These are phyloP conservation scores for Picea glauca DNA, from an alignment of 75 land plant species.

Conservation along the genomic window DNA sequence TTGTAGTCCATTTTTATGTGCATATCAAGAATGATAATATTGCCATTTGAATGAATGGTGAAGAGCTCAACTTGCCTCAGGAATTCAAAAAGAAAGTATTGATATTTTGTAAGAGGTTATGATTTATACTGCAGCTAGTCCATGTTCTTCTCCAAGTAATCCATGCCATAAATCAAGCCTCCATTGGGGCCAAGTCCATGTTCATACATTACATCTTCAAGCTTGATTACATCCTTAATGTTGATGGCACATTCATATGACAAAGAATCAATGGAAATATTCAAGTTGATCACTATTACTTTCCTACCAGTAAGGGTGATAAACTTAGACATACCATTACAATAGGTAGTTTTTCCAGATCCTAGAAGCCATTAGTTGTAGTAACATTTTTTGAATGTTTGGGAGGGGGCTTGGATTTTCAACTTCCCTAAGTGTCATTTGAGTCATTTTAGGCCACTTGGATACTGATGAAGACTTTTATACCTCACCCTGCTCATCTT, in stretches of 20 bases:
- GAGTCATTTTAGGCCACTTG: constrained; percentile 19
- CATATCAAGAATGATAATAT: constrained; percentile 71
- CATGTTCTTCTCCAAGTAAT: constrained; percentile 92
- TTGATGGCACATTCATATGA: constrained; percentile 97
- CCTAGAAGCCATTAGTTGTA: constrained; percentile 13
- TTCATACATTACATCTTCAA: constrained; percentile 91
- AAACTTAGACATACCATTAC: constrained; percentile 96
- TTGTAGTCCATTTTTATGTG: constrained; percentile 70
- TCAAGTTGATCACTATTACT: constrained; percentile 89
- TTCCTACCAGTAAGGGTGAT: constrained; percentile 93
- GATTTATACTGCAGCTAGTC: constrained; percentile 87
- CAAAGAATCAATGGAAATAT: constrained; percentile 94
- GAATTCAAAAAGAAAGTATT: constrained; percentile 95
- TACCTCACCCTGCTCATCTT: background rate
- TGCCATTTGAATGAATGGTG: constrained; percentile 89
- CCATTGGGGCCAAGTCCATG: constrained; percentile 97
- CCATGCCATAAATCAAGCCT: constrained; percentile 98
- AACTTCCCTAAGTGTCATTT: constrained; percentile 23
- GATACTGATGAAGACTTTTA: constrained; percentile 1
- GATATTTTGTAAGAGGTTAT: constrained; percentile 70
- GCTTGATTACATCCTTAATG: constrained; percentile 84
- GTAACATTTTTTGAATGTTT: constrained; percentile 34
- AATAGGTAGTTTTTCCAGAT: constrained; percentile 93
- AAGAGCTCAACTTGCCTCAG: constrained; percentile 98
- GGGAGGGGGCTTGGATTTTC: constrained; percentile 78